phyloP scores from a whole-genome alignment of 768 basidiomycete species.

The Chalciporus pseudorubinellus region DNA sequence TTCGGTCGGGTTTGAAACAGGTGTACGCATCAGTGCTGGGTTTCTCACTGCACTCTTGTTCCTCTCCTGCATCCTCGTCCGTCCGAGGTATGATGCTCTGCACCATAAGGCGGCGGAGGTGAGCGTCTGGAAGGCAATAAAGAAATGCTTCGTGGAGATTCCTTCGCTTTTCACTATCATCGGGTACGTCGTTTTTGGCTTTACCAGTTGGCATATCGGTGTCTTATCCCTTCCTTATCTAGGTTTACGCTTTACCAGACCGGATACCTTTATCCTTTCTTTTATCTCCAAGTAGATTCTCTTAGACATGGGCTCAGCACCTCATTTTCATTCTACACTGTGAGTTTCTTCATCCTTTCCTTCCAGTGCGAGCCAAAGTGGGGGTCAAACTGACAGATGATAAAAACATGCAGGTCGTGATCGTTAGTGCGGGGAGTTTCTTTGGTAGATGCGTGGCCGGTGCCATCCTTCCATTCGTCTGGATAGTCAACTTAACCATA shows the following conservation, averaged over 20 bases:
- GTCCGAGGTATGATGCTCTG: conserved; percentile 27
- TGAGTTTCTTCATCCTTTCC: conserved; percentile 29
- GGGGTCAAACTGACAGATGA: neutral
- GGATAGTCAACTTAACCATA: conserved; percentile 44
- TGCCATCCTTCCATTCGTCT: conserved; percentile 37
- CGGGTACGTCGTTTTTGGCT: conserved; percentile 15
- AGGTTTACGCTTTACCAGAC: conserved; percentile 31
- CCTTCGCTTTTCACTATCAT: conserved; percentile 25
- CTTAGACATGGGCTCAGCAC: conserved; percentile 45
- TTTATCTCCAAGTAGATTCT: conserved; percentile 58
- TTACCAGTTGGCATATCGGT: no score
- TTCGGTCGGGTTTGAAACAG: conserved; percentile 42
- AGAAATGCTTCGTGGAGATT: conserved; percentile 24
- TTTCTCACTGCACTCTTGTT: conserved; percentile 38
- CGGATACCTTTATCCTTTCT: conserved; percentile 49
- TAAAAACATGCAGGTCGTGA: conserved; percentile 39
- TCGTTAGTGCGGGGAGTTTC: conserved; percentile 50
- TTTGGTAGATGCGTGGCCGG: conserved; percentile 47
- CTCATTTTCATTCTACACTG: conserved; percentile 54
- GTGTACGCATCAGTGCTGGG: conserved; percentile 39
- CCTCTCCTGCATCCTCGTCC: conserved; percentile 38
- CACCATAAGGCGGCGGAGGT: neutral
- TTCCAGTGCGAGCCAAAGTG: no score
- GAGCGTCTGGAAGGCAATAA: conserved; percentile 16
- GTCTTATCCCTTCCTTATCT: no score